These are phyloP conservation scores for Scolecobasidium constrictum DNA, from an alignment of 2,329 filamentous ascomycete species.

Conservation along the genomic window DNA sequence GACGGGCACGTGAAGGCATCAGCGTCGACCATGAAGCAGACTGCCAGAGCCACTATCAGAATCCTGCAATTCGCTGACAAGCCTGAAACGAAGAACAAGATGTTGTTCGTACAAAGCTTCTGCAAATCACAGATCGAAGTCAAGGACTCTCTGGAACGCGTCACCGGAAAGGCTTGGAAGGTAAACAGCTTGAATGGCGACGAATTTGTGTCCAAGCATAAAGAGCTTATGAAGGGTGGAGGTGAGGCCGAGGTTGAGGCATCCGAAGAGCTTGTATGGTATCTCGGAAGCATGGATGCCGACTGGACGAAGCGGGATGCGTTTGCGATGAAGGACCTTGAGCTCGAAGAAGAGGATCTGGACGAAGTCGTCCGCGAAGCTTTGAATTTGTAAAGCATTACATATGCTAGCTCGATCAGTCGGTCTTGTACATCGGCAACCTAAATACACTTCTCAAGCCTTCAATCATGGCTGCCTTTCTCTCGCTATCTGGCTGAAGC, in stretches of 20 bases:
- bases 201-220: neutral
- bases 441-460: no score
- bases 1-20: slow-evolving; percentile 3
- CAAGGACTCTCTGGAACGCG: neutral
- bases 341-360: slow-evolving; percentile 5
- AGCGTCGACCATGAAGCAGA: neutral
- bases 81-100: slow-evolving; percentile 3
- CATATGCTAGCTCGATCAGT: no score
- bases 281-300: slow-evolving; percentile 6
- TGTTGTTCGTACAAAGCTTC: slow-evolving; percentile 7
- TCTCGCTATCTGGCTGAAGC: no score
- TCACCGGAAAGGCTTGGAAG: neutral
- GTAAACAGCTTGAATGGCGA: slow-evolving; percentile 1
- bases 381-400: no score
- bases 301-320: slow-evolving; percentile 4
- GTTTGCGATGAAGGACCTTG: slow-evolving; percentile 5
- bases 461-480: no score
- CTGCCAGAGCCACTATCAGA: neutral
- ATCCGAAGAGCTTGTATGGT: slow-evolving; percentile 6
- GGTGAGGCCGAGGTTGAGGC: neutral
- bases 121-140: slow-evolving; percentile 6
- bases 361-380: slow-evolving; percentile 1
- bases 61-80: neutral
- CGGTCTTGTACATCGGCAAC: no score
- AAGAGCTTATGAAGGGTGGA: slow-evolving; percentile 1